These are phyloP conservation scores for Citrus trifoliata DNA, from an alignment of 345 rosid species.

Conservation along the genomic window DNA sequence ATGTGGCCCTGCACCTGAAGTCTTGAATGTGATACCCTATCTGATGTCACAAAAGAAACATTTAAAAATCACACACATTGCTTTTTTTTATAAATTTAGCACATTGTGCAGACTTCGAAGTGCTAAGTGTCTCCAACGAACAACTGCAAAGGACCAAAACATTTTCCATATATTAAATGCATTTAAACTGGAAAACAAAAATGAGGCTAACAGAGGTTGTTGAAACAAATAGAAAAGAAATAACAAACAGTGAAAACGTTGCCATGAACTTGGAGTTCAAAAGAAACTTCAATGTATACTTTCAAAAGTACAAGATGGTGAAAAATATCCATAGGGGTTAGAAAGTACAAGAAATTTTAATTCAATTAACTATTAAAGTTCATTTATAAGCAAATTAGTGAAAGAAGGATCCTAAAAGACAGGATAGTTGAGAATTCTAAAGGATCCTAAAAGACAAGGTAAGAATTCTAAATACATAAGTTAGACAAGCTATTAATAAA, in stretches of 20 bases:
- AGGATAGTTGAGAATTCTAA: not conserved
- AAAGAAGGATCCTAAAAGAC: not conserved
- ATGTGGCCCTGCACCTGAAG: not conserved
- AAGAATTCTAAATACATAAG: not conserved
- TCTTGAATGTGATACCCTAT: not conserved
- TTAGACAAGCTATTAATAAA: not conserved
- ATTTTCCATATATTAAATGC: constrained; percentile 13
- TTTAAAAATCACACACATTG: constrained; percentile 49
- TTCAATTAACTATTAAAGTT: not conserved
- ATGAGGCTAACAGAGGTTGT: not conserved
- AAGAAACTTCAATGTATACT: not conserved
- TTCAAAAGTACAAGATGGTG: not conserved
- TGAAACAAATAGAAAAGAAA: not conserved
- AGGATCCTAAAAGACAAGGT: not conserved
- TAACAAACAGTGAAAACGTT: not conserved
- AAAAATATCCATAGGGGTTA: not conserved
- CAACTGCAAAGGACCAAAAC: constrained; percentile 48
- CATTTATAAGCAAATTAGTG: not conserved
- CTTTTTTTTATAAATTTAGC: constrained; percentile 87
- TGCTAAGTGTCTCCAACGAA: constrained; percentile 89
- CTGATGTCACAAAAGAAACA: not conserved
- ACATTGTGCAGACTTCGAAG: constrained; percentile 97
- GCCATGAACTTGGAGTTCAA: not conserved
- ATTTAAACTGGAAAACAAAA: not conserved
- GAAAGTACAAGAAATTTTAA: not conserved